A percentile compares a stretch with the other conserved stretches of the same genome.
Evolutionary conservation across 306 rosid species (phyloP).

Genomic region (Leucaena leucocephala): DNA sequence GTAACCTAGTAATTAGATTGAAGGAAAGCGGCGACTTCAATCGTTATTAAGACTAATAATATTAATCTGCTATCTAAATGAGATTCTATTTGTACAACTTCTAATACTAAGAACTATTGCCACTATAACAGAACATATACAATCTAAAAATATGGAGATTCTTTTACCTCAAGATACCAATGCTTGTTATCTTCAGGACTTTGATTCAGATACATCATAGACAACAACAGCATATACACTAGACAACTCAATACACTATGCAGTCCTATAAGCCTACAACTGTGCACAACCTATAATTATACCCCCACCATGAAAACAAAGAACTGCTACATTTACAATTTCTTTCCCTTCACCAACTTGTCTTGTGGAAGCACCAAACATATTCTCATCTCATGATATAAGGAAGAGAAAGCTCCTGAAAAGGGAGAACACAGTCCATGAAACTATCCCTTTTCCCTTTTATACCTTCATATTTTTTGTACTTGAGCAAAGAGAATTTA

Average conservation of each 20-base stretch:
- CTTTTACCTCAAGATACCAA: constrained; percentile 40
- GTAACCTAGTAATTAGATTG: background rate
- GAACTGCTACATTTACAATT: constrained; percentile 47
- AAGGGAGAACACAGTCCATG: constrained; percentile 26
- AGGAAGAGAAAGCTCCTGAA: constrained; percentile 35
- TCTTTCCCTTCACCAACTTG: constrained; percentile 43
- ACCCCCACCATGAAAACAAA: constrained; percentile 36
- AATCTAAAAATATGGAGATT: background rate
- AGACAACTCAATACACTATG: constrained; percentile 42
- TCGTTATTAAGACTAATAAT: background rate
- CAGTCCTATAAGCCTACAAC: constrained; percentile 46
- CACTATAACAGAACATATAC: background rate
- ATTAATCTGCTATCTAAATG: background rate
- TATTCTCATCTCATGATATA: constrained; percentile 27
- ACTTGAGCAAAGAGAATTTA: constrained; percentile 28
- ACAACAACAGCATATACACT: constrained; percentile 50
- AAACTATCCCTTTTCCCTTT: constrained; percentile 5
- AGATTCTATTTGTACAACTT: background rate
- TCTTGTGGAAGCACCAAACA: constrained; percentile 21
- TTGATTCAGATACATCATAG: constrained; percentile 38
- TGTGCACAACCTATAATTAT: constrained; percentile 54
- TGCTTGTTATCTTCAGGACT: constrained; percentile 42
- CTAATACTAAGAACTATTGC: background rate
- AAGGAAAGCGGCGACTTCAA: background rate
- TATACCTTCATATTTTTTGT: constrained; percentile 23